phyloP scores from a whole-genome alignment of 441 rosid genomes.

The Populus hybrid region DNA sequence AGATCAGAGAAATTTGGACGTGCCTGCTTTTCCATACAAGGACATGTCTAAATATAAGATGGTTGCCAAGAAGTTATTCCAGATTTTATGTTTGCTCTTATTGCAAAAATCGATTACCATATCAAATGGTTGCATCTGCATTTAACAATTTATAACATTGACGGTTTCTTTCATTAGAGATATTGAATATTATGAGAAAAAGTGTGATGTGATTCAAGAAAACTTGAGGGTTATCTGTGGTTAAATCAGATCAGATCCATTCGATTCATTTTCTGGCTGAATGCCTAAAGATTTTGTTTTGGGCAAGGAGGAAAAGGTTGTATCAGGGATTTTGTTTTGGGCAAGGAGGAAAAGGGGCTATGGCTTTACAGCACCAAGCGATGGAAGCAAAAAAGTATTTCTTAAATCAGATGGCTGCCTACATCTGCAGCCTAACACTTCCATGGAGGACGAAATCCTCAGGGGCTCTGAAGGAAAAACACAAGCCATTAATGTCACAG shows the following conservation, averaged over 20 bases:
- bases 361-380: constrained; percentile 13
- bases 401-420: constrained; percentile 11
- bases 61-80: too few relatives aligned
- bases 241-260: not conserved
- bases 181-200: not conserved
- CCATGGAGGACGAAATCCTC: constrained; percentile 14
- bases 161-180: too few relatives aligned
- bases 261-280: not conserved
- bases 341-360: not conserved
- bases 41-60: too few relatives aligned
- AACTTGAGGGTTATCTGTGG: not conserved
- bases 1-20: not conserved
- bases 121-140: too few relatives aligned
- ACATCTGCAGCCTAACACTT: not conserved
- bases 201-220: too few relatives aligned
- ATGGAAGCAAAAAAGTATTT: constrained; percentile 8
- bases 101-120: too few relatives aligned
- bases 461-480: not conserved
- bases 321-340: too few relatives aligned
- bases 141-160: too few relatives aligned
- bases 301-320: too few relatives aligned
- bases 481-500: constrained; percentile 21
- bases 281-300: too few relatives aligned
- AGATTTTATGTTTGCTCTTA: too few relatives aligned
- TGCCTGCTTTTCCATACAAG: too few relatives aligned